A percentile compares a stretch with the other conserved stretches of the same genome.
phyloP scores from a whole-genome alignment of 805 yeast species.

The Wickerhamomyces rabaulensis region DNA sequence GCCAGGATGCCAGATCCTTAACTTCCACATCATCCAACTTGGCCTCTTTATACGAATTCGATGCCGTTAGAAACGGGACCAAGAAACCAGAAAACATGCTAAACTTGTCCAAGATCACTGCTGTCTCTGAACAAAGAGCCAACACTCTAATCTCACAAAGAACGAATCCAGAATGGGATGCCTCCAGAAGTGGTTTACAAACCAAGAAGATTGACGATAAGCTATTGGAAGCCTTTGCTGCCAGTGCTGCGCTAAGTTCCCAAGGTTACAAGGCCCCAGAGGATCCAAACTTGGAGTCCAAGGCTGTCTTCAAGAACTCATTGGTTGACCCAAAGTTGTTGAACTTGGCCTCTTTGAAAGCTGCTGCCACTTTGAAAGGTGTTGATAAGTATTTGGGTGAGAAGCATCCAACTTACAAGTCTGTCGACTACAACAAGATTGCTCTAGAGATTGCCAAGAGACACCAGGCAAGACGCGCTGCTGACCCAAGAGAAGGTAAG shows the following conservation, averaged over 20 bases:
- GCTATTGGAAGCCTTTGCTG: slow-evolving; percentile 43
- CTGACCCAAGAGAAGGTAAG: slow-evolving; percentile 38
- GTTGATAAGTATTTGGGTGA: slow-evolving; percentile 38
- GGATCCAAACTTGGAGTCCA: slow-evolving; percentile 40
- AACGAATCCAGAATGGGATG: slow-evolving; percentile 23
- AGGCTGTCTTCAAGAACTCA: slow-evolving; percentile 25
- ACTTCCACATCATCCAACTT: slow-evolving; percentile 30
- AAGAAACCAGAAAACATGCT: slow-evolving; percentile 32
- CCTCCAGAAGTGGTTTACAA: slow-evolving; percentile 33
- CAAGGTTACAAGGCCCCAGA: slow-evolving; percentile 35
- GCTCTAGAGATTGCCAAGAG: slow-evolving; percentile 77
- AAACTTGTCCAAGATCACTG: slow-evolving; percentile 46
- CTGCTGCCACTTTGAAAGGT: slow-evolving; percentile 33
- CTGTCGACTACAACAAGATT: slow-evolving; percentile 57
- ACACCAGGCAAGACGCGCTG: slow-evolving; percentile 51
- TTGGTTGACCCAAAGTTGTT: slow-evolving; percentile 39
- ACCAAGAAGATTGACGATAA: slow-evolving; percentile 40
- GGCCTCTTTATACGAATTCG: slow-evolving; percentile 38
- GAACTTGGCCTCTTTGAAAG: slow-evolving; percentile 47
- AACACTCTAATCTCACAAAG: slow-evolving; percentile 24
- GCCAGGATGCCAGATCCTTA: slow-evolving; percentile 34
- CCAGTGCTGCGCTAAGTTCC: slow-evolving; percentile 53
- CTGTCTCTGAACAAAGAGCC: slow-evolving; percentile 40
- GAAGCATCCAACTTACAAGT: slow-evolving; percentile 31
- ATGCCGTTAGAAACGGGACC: slow-evolving; percentile 36